Base-by-base conservation (phyloP, 495 filamentous ascomycete species). In the Penicillium manginii region DNA sequence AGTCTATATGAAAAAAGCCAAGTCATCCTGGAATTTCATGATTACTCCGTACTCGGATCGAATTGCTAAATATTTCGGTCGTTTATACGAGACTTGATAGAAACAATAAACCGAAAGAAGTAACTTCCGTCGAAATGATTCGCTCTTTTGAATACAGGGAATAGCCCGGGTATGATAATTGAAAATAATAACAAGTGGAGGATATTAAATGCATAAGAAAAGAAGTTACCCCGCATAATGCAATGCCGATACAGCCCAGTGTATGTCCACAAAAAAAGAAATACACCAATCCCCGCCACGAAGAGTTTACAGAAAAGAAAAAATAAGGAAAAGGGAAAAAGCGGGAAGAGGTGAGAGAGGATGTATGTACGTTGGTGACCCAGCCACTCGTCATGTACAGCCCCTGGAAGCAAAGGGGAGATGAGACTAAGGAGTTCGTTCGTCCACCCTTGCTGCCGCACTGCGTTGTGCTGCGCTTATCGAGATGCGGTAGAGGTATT, bases 311-410 rank as follows among this genome's bases (percentile, higher is more conserved):
- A 29, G 14, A 50, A 35, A 45, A 23, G 40, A 26, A 26, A 56
- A 46, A 22, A 29, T 23, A 47, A n/a, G 39, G 19, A 26, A 26
- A 52, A 40, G 10, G 22, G 42, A 50, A 6, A n/a, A 47, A 33
- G 50, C 49, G 14, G 39, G 53, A 18, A 47, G 48, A 22, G 49
- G 43, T 52, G 47, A n/a, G 22, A 54, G 22, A 57, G 29, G 56
- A 43, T 56, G 45, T 60, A 64, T 61, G 59, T 66, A 62, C 49
- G 50, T 51, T 51, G 9, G 61, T 67, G 64, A 64, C 59, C 59
- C 57, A 63, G 64, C 60, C 64, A 67, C 61, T 69, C 64, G 32
- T 22, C 55, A 64, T 59, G 57, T 58, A 59, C 50, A 45, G 37
- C 37, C 17, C 21, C 40, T 35, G 15, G 22, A 33, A 46, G 26